Evolutionary conservation across 176 grass and related monocot species (phyloP).

Genomic region (Alopecurus myosuroides): DNA sequence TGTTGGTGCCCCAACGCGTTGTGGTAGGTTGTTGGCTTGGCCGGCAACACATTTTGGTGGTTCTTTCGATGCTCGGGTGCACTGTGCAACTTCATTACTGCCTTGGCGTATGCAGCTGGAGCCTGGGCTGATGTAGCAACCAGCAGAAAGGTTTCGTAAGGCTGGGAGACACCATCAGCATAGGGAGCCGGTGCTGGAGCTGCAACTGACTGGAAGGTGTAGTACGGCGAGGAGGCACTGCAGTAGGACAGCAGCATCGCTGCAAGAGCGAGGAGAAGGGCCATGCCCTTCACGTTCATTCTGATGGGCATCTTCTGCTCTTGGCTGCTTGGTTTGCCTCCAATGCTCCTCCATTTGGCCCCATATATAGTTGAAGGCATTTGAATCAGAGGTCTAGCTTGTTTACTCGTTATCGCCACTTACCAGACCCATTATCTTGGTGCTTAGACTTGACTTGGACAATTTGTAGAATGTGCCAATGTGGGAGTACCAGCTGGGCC

Average conservation of each 20-base stretch:
- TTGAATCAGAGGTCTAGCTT: not conserved
- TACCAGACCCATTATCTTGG: slow-evolving; percentile 43
- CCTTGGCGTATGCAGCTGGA: not conserved
- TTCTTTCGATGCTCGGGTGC: slow-evolving; percentile 4
- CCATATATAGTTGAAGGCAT: slow-evolving; percentile 26
- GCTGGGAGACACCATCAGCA: not conserved
- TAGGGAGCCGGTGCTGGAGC: not conserved
- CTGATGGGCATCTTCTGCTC: not conserved
- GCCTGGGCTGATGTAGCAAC: not conserved
- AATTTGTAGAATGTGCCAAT: not conserved
- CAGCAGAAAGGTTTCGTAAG: not conserved
- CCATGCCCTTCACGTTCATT: not conserved
- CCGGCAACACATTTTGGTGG: not conserved
- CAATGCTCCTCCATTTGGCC: not conserved
- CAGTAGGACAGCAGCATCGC: slow-evolving; percentile 5
- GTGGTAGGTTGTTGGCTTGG: not conserved
- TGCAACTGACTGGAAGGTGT: not conserved
- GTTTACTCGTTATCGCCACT: not conserved
- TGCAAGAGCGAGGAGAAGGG: slow-evolving; percentile 13
- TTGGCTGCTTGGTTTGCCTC: slow-evolving; percentile 7
- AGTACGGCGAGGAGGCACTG: not conserved
- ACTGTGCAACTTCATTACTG: not conserved
- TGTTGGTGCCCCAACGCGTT: not conserved
- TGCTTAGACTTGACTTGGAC: not conserved
- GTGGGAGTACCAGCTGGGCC: slow-evolving; percentile 11